A percentile compares a stretch with the other conserved stretches of the same genome.
Evolutionary conservation across 2,329 filamentous ascomycete species (phyloP).

Genomic region (Apiospora marii): DNA sequence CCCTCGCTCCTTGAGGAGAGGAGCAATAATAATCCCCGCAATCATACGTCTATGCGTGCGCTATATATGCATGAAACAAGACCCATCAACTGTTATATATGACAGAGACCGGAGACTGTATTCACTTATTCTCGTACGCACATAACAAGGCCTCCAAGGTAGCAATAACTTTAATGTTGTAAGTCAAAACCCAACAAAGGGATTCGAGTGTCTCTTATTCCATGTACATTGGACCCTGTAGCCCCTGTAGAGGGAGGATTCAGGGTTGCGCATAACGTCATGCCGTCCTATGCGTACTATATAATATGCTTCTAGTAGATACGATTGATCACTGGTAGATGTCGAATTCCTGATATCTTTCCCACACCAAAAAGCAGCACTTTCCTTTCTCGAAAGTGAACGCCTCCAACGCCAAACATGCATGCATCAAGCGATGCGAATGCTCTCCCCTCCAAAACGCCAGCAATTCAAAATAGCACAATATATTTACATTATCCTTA

Average conservation of each 20-base stretch:
- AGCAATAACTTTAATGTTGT: neutral
- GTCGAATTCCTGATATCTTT: neutral
- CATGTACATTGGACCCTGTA: neutral
- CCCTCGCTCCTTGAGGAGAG: neutral
- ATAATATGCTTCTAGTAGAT: neutral
- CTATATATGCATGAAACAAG: neutral
- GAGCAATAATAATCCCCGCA: neutral
- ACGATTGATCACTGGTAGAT: neutral
- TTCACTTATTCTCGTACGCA: too few relatives aligned
- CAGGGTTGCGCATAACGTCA: neutral
- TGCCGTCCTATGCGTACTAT: slow-evolving; percentile 17
- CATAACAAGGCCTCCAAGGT: neutral
- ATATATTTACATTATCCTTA: neutral
- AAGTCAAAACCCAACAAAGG: neutral
- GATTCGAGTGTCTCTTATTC: slow-evolving; percentile 2
- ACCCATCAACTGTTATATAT: neutral
- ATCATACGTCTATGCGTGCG: neutral
- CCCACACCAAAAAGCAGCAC: neutral
- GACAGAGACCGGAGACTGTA: neutral
- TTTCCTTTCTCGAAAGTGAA: neutral
- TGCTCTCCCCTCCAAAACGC: neutral
- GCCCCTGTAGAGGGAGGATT: neutral
- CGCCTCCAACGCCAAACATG: slow-evolving; percentile 13
- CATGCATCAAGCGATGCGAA: slow-evolving; percentile 1
- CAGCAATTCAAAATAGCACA: neutral